Evolutionary conservation across 2,329 filamentous ascomycete genomes (phyloP).

Genomic region (Hymenoscyphus linearis): DNA sequence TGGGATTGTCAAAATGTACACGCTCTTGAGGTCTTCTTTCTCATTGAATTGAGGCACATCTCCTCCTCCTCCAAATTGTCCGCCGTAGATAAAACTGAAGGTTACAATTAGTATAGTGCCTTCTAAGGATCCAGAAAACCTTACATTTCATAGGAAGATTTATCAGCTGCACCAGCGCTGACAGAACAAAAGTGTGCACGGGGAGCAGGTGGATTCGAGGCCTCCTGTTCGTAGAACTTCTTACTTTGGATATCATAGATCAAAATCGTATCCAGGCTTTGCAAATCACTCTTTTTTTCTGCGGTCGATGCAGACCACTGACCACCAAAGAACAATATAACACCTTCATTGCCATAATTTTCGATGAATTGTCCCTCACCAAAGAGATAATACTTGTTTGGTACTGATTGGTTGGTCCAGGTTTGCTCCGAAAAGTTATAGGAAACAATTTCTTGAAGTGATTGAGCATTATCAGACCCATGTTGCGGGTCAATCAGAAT

Average conservation of each 20-base stretch:
- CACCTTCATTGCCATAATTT: neutral
- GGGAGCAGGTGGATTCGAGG: neutral
- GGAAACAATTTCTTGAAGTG: neutral
- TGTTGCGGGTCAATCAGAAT: neutral
- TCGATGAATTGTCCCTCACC: neutral
- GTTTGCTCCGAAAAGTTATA: neutral
- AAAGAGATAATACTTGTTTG: neutral
- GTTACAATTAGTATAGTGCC: neutral
- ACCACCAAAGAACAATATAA: neutral
- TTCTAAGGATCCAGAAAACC: neutral
- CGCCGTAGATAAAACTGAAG: neutral
- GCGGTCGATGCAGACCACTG: neutral
- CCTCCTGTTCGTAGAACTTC: neutral
- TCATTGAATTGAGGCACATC: neutral
- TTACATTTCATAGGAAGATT: neutral
- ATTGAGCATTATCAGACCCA: neutral
- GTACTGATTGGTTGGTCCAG: neutral
- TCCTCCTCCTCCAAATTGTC: neutral
- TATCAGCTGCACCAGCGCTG: neutral
- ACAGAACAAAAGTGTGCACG: neutral
- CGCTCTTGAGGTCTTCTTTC: constrained; percentile 1
- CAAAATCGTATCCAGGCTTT: neutral
- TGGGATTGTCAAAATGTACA: constrained; percentile 16
- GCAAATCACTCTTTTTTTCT: neutral
- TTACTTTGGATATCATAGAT: neutral